Conservation (phyloP, 345 rosid genomes). For the Populus alba region DNA sequence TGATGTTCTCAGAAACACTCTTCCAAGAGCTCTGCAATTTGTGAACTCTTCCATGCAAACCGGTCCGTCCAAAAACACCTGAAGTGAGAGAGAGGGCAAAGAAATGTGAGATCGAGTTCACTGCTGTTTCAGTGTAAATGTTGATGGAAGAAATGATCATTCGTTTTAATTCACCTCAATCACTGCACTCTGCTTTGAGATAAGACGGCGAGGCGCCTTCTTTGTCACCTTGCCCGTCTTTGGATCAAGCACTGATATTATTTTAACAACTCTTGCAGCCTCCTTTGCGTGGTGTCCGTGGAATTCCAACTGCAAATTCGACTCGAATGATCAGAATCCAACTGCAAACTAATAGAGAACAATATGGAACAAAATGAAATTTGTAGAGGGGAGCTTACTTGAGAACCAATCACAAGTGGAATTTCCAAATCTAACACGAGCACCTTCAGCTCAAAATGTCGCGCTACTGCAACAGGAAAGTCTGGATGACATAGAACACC, state of each 20-base stretch:
- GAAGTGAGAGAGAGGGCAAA: slow-evolving; percentile 17
- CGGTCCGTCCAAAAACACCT: slow-evolving; percentile 57
- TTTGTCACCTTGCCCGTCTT: slow-evolving; percentile 82
- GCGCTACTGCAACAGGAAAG: slow-evolving; percentile 66
- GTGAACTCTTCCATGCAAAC: slow-evolving; percentile 72
- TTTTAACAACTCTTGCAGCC: slow-evolving; percentile 67
- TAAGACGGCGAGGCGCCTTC: slow-evolving; percentile 77
- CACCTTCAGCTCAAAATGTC: slow-evolving; percentile 71
- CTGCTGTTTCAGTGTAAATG: background rate
- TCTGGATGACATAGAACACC: slow-evolving; percentile 92
- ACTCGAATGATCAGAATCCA: slow-evolving; percentile 15
- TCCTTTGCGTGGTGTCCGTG: slow-evolving; percentile 85
- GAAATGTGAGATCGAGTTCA: slow-evolving; percentile 6
- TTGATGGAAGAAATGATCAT: background rate
- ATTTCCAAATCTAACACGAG: slow-evolving; percentile 64
- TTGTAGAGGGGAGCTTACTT: slow-evolving; percentile 38
- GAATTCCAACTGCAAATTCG: slow-evolving; percentile 68
- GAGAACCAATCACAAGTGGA: slow-evolving; percentile 82
- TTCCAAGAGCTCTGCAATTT: slow-evolving; percentile 76
- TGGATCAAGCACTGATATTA: slow-evolving; percentile 65
- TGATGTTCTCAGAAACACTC: slow-evolving; percentile 68
- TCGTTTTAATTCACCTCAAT: slow-evolving; percentile 53
- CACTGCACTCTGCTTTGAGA: slow-evolving; percentile 72
- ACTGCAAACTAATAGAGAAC: background rate
- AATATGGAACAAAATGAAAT: background rate